These are phyloP conservation scores for Magnolia kwangsiensis DNA, from an alignment of 164 flowering plant genomes.

Conservation along the genomic window DNA sequence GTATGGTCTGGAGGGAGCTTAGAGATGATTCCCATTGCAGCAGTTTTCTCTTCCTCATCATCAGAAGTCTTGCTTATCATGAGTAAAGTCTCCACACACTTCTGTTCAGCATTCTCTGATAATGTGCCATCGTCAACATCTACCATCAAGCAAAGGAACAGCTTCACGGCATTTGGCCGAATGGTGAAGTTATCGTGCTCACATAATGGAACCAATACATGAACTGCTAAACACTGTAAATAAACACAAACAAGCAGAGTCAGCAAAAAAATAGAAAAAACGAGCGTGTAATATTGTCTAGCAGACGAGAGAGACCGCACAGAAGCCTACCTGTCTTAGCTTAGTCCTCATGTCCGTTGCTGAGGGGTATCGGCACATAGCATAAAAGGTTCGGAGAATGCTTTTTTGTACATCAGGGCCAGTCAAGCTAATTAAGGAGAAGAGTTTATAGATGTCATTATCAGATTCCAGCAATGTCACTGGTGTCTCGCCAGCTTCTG, in stretches of 20 bases:
- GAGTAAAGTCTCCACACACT: constrained; percentile 40
- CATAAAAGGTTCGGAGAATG: constrained; percentile 47
- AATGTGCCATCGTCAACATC: constrained; percentile 30
- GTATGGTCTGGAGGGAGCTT: constrained; percentile 39
- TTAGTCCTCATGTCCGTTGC: constrained; percentile 42
- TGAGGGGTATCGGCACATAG: constrained; percentile 48
- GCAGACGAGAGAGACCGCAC: not conserved
- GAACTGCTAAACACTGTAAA: constrained; percentile 48
- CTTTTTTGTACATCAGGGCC: constrained; percentile 46
- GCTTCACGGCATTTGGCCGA: constrained; percentile 54
- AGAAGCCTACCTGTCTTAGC: constrained; percentile 47
- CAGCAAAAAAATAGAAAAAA: not conserved
- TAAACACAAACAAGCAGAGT: constrained; percentile 2
- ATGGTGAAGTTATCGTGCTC: constrained; percentile 27
- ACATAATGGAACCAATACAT: constrained; percentile 45
- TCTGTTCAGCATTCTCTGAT: constrained; percentile 40
- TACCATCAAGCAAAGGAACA: constrained; percentile 47
- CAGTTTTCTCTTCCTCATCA: constrained; percentile 49
- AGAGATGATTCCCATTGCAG: constrained; percentile 54
- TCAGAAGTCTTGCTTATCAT: constrained; percentile 35
- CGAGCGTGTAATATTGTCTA: too few relatives aligned
- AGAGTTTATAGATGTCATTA: constrained; percentile 49
- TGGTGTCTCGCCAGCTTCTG: constrained; percentile 25
- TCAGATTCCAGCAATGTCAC: constrained; percentile 52
- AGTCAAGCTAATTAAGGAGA: constrained; percentile 39